These are phyloP conservation scores for Eucalyptus polybractea DNA, from an alignment of 345 rosid species.

Conservation along the genomic window DNA sequence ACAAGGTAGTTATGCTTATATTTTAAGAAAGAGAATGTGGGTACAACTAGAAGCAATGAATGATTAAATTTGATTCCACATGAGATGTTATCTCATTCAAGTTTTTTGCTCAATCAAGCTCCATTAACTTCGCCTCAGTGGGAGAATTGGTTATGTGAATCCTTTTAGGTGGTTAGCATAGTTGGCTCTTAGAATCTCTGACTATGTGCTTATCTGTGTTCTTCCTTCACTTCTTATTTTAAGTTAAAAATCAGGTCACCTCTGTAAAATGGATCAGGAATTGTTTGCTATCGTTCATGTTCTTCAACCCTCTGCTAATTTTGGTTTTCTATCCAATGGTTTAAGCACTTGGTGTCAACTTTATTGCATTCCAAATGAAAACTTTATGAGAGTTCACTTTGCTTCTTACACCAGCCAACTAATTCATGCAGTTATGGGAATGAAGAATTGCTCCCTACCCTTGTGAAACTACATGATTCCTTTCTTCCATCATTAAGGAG, in stretches of 20 bases:
- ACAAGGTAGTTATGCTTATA: slow-evolving; percentile 37
- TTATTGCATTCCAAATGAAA: background rate
- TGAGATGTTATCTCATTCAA: background rate
- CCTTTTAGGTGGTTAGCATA: background rate
- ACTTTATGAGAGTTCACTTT: background rate
- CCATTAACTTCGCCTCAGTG: background rate
- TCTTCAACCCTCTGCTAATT: background rate
- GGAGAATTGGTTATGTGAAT: background rate
- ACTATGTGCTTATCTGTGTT: background rate
- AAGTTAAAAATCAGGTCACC: background rate
- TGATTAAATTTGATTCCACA: background rate
- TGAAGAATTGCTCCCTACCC: slow-evolving; percentile 57
- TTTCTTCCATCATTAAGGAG: slow-evolving; percentile 67
- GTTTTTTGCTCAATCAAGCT: background rate
- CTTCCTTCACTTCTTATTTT: background rate
- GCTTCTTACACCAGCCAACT: background rate
- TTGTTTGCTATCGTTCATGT: background rate
- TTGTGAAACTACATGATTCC: slow-evolving; percentile 69
- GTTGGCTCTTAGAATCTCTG: background rate
- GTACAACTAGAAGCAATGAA: background rate
- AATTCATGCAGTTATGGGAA: slow-evolving; percentile 58
- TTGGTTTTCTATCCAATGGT: background rate
- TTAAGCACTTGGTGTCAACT: background rate
- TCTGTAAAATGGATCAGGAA: background rate
- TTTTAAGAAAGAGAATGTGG: background rate